Evolutionary conservation across 345 rosid species (phyloP).

Genomic region (Ricinus communis): DNA sequence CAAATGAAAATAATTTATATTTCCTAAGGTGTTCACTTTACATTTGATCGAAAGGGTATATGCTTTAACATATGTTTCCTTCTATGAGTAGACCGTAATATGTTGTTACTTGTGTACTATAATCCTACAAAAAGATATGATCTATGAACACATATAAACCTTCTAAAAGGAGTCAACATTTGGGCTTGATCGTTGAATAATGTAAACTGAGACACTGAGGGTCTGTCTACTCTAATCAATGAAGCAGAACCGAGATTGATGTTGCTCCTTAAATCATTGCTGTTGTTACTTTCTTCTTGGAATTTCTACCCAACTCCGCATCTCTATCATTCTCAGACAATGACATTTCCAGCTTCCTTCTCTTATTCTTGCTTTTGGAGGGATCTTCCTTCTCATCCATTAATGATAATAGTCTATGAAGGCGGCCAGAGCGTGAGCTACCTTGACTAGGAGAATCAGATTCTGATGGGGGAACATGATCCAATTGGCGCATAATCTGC

Average conservation of each 20-base stretch:
- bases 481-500: constrained; percentile 47
- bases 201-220: not conserved
- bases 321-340: constrained; percentile 28
- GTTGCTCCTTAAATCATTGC: constrained; percentile 13
- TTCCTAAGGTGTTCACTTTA: not conserved
- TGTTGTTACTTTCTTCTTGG: constrained; percentile 15
- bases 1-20: not conserved
- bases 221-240: not conserved
- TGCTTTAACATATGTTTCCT: too few species aligned
- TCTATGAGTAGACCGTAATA: too few species aligned
- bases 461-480: constrained; percentile 23
- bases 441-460: constrained; percentile 26
- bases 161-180: not conserved
- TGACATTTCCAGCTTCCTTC: constrained; percentile 52
- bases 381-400: constrained; percentile 75
- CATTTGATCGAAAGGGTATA: not conserved
- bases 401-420: constrained; percentile 60
- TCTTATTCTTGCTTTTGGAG: constrained; percentile 44
- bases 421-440: constrained; percentile 38
- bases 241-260: not conserved
- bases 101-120: not conserved
- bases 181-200: too few species aligned
- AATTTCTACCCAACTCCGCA: constrained; percentile 20
- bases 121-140: constrained; percentile 3
- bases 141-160: not conserved